Conservation (phyloP, 768 basidiomycete species). For the Kwoniella botswanensis region DNA sequence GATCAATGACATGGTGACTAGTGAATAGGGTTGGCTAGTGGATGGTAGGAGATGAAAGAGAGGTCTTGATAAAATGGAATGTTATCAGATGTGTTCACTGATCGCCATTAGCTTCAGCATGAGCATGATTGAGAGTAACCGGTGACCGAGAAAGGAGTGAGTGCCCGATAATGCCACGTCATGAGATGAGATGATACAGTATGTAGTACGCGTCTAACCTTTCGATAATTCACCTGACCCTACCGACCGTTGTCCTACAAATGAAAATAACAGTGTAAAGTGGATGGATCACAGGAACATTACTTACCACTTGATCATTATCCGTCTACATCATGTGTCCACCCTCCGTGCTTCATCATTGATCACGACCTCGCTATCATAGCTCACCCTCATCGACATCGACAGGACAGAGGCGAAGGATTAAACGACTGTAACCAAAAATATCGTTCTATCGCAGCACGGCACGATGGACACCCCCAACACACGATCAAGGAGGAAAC, state of each 20-base stretch:
- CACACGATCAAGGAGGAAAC: conserved; percentile 41
- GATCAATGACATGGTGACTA: conserved; percentile 63
- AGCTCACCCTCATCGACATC: not conserved
- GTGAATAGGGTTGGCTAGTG: too few species aligned
- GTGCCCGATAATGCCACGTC: conserved; percentile 7
- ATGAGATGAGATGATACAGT: not conserved
- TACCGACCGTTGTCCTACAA: not conserved
- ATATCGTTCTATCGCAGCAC: too few species aligned
- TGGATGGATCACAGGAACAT: not conserved
- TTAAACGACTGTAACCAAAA: too few species aligned
- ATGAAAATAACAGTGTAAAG: not conserved
- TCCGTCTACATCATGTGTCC: not conserved
- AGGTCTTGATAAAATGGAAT: too few species aligned
- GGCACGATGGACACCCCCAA: conserved; percentile 42
- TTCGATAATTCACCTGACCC: not conserved
- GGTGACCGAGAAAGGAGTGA: not conserved
- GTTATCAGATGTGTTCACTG: too few species aligned
- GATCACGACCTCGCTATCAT: not conserved
- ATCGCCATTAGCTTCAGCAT: too few species aligned
- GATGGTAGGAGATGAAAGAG: not conserved
- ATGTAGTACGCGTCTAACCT: conserved; percentile 12
- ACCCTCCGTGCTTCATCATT: not conserved
- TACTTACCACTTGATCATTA: conserved; percentile 1
- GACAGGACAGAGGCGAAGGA: too few species aligned
- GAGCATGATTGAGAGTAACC: not conserved